Evolutionary conservation across 1,139 yeast genomes (phyloP).

Genomic region (Debaryomyces sp.): DNA sequence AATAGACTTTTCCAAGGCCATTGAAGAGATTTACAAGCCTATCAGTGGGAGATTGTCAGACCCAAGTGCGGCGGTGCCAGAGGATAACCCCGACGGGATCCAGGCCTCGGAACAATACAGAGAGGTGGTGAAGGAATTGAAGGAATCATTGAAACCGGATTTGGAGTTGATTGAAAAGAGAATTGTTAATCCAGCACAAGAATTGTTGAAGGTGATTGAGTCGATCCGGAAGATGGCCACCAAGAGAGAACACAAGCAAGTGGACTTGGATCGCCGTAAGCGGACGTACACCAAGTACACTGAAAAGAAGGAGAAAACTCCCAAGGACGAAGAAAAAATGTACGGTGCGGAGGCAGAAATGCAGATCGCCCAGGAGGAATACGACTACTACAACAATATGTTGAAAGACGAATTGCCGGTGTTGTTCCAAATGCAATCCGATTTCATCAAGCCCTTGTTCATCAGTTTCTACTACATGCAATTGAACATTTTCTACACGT

Average conservation of each 20-base stretch:
- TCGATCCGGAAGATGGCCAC: slow-evolving; percentile 89
- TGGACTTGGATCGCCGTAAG: slow-evolving; percentile 88
- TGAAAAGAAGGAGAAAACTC: slow-evolving; percentile 77
- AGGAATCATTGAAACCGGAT: slow-evolving; percentile 87
- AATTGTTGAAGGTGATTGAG: slow-evolving; percentile 77
- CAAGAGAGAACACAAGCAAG: slow-evolving; percentile 92
- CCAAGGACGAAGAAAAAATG: slow-evolving; percentile 89
- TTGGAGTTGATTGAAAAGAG: slow-evolving; percentile 88
- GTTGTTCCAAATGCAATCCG: slow-evolving; percentile 84
- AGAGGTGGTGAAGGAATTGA: slow-evolving; percentile 82
- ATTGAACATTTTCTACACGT: slow-evolving; percentile 90
- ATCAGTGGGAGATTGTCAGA: slow-evolving; percentile 90
- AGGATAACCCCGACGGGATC: slow-evolving; percentile 95
- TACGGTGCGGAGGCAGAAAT: slow-evolving; percentile 88
- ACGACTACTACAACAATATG: slow-evolving; percentile 93
- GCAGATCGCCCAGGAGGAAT: slow-evolving; percentile 92
- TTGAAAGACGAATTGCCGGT: slow-evolving; percentile 87
- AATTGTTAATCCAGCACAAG: slow-evolving; percentile 91
- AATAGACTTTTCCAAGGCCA: slow-evolving; percentile 88
- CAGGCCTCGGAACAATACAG: slow-evolving; percentile 92
- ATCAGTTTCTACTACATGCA: slow-evolving; percentile 97
- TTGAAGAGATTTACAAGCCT: slow-evolving; percentile 95
- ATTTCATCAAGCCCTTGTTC: slow-evolving; percentile 89
- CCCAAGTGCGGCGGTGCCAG: slow-evolving; percentile 81
- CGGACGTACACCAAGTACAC: slow-evolving; percentile 71